Percentiles rank a stretch among this genome's conserved stretches.
Evolutionary conservation across 768 basidiomycete species (phyloP).

Genomic region (Gloeopeniophorella convolvens): DNA sequence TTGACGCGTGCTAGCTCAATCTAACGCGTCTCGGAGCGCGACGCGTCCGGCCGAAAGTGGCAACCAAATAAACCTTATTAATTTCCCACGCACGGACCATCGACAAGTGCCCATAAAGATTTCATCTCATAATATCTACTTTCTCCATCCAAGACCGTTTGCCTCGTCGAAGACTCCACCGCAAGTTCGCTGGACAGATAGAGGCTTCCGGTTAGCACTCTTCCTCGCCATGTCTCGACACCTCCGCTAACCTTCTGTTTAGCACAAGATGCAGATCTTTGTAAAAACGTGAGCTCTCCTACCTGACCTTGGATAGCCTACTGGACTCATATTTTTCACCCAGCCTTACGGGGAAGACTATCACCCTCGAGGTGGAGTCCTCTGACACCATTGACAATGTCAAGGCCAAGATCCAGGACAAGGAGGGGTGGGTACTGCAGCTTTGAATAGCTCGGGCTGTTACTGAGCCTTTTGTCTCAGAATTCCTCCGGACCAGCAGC

Average conservation of each 20-base stretch:
- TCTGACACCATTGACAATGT: constrained; percentile 98
- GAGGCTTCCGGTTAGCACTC: constrained; percentile 47
- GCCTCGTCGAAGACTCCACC: constrained; percentile 94
- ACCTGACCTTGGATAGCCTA: constrained; percentile 2
- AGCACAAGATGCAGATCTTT: constrained; percentile 86
- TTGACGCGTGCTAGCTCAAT: background rate
- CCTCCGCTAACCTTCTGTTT: constrained; percentile 1
- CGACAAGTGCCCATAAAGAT: constrained; percentile 29
- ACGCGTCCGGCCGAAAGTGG: constrained; percentile 8
- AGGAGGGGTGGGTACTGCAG: constrained; percentile 72
- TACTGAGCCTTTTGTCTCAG: constrained; percentile 31
- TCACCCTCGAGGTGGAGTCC: constrained; percentile 96
- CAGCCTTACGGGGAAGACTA: constrained; percentile 98
- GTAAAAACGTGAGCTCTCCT: constrained; percentile 76
- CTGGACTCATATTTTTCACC: constrained; percentile 12
- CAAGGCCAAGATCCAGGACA: constrained; percentile 96
- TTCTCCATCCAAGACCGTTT: constrained; percentile 34
- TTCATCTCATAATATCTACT: constrained; percentile 19
- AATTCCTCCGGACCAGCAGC: constrained; percentile 92
- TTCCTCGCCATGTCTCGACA: background rate
- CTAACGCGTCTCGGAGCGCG: constrained; percentile 4
- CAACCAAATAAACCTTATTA: constrained; percentile 26
- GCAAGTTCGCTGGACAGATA: constrained; percentile 85
- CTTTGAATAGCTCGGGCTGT: constrained; percentile 2
- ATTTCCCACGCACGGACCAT: constrained; percentile 40